phyloP scores from a whole-genome alignment of 108 stramenopile genomes.

The Skeletonema tropicum region DNA sequence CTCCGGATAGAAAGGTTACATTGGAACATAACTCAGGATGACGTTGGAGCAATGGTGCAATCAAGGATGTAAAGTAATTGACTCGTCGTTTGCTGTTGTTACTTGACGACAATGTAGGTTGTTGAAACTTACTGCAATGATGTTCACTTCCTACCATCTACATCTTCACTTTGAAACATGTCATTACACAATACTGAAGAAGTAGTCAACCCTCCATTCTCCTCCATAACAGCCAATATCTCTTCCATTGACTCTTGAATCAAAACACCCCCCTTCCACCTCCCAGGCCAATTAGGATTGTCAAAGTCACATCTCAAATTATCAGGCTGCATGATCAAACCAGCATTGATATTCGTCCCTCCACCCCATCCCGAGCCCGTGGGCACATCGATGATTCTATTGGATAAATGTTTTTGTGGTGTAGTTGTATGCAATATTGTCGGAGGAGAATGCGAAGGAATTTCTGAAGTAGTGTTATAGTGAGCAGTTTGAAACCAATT shows the following conservation, averaged over 20 bases:
- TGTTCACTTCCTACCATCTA: background rate
- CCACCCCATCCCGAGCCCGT: slow-evolving; percentile 72
- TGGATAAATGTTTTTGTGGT: slow-evolving; percentile 30
- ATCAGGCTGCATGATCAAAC: slow-evolving; percentile 53
- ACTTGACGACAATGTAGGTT: slow-evolving; percentile 2
- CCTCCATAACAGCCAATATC: background rate
- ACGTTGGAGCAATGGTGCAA: slow-evolving; percentile 56
- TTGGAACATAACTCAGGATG: slow-evolving; percentile 44
- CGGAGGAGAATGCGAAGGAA: no score
- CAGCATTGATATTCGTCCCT: slow-evolving; percentile 75
- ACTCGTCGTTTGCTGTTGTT: slow-evolving; percentile 27
- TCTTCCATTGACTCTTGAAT: background rate
- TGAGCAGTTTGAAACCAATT: slow-evolving; percentile 50
- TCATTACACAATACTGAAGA: background rate
- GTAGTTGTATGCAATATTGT: slow-evolving; percentile 36
- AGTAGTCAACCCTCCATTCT: slow-evolving; percentile 4
- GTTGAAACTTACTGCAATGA: background rate
- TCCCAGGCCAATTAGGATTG: slow-evolving; percentile 53
- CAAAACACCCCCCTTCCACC: slow-evolving; percentile 38
- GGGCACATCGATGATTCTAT: slow-evolving; percentile 60
- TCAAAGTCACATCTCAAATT: slow-evolving; percentile 23
- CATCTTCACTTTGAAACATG: background rate
- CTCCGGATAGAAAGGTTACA: slow-evolving; percentile 49
- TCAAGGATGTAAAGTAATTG: slow-evolving; percentile 68
- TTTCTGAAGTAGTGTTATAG: slow-evolving; percentile 4